Evolutionary conservation across 2,329 filamentous ascomycete species (phyloP).

Genomic region (Elsinoe ampelina): DNA sequence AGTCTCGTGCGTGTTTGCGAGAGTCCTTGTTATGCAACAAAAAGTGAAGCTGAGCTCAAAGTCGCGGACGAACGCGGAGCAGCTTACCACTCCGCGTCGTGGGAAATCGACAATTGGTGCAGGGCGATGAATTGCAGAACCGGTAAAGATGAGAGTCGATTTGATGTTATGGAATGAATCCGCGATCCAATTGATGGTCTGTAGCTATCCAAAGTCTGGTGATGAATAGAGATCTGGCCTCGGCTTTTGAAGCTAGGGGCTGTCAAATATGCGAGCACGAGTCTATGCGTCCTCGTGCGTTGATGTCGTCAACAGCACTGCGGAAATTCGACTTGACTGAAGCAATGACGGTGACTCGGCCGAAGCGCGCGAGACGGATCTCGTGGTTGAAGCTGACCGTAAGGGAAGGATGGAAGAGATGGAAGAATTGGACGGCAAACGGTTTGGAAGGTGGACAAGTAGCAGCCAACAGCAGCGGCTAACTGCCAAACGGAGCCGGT

Average conservation of each 20-base stretch:
- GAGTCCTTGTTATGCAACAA: background rate
- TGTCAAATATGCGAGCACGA: background rate
- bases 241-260: background rate
- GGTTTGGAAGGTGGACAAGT: slow-evolving; percentile 9
- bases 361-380: background rate
- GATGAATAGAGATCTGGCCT: slow-evolving; percentile 3
- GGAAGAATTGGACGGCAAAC: slow-evolving; percentile 5
- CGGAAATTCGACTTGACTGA: background rate
- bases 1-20: background rate
- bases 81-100: slow-evolving; percentile 9
- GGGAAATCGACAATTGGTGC: background rate
- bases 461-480: slow-evolving; percentile 3
- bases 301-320: background rate
- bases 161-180: background rate
- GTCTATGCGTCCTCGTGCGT: background rate
- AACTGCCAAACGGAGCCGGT: background rate
- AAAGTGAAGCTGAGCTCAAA: background rate
- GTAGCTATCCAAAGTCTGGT: background rate
- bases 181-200: background rate
- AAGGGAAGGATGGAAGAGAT: background rate
- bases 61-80: slow-evolving; percentile 7
- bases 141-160: background rate
- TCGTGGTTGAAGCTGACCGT: background rate
- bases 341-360: background rate
- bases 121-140: background rate